phyloP scores from a whole-genome alignment of 2,329 filamentous ascomycete genomes.

The Cladosporium sp. region DNA sequence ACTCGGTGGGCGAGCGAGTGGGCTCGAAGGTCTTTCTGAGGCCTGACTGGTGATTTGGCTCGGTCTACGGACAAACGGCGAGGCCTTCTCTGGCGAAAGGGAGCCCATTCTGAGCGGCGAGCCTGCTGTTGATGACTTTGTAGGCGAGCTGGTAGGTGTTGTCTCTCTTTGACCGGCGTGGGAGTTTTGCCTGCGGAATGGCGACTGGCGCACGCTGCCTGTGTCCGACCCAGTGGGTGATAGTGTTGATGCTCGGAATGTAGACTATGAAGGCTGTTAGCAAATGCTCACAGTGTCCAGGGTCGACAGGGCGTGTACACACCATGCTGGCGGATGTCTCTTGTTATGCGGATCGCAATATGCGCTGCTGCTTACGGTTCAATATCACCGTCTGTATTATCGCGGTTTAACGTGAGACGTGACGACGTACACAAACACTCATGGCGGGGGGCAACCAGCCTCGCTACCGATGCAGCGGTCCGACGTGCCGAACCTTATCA shows the following conservation, averaged over 20 bases:
- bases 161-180: constrained; percentile 28
- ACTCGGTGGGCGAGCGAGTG: constrained; percentile 32
- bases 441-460: constrained; percentile 1
- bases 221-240: constrained; percentile 5
- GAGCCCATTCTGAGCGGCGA: not conserved
- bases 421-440: not conserved
- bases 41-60: constrained; percentile 28
- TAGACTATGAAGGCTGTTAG: constrained; percentile 5
- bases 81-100: constrained; percentile 24
- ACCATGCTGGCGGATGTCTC: constrained; percentile 10
- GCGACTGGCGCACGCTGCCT: constrained; percentile 24
- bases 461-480: not conserved
- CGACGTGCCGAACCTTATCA: not conserved
- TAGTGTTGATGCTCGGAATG: constrained; percentile 9
- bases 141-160: constrained; percentile 22
- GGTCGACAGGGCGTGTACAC: not conserved
- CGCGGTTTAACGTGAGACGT: not conserved
- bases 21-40: constrained; percentile 29
- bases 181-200: constrained; percentile 35
- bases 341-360: constrained; percentile 1
- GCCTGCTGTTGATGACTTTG: constrained; percentile 14
- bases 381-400: constrained; percentile 3
- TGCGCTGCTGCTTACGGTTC: not conserved
- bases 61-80: constrained; percentile 32
- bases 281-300: not conserved